A percentile compares a stretch with the other conserved stretches of the same genome.
Conservation (phyloP, 192 early-diverging fungal species). For the Kappamyces sp. region DNA sequence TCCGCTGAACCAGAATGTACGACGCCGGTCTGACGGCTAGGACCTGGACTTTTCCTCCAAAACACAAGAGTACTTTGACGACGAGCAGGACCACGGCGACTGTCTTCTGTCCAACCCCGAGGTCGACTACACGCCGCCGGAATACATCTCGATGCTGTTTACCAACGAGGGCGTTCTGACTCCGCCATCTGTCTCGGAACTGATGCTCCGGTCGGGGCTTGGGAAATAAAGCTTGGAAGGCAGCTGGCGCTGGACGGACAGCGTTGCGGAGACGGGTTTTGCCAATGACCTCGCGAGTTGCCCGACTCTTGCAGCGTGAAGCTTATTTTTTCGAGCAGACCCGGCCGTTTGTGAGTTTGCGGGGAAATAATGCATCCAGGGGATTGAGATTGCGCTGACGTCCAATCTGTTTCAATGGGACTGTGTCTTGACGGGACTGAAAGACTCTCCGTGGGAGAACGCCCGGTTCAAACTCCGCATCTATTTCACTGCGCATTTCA, state of each 20-base stretch:
- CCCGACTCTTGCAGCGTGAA: conserved; percentile 37
- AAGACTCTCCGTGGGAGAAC: conserved; percentile 44
- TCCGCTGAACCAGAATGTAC: conserved; percentile 80
- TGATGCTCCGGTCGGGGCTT: background rate
- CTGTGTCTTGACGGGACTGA: conserved; percentile 33
- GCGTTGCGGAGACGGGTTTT: too few relatives aligned
- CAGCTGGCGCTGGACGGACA: too few relatives aligned
- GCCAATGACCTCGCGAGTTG: conserved; percentile 35
- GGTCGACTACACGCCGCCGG: conserved; percentile 92
- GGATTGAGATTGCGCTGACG: conserved; percentile 20
- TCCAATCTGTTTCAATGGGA: conserved; percentile 42
- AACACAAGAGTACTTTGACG: conserved; percentile 3
- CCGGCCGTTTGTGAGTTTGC: conserved; percentile 24
- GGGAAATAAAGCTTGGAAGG: too few relatives aligned
- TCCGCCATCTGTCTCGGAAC: conserved; percentile 65
- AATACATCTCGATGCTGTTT: conserved; percentile 81
- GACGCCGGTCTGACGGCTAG: too few relatives aligned
- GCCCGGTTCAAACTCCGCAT: conserved; percentile 37
- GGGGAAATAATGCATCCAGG: conserved; percentile 19
- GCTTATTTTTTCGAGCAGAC: conserved; percentile 23
- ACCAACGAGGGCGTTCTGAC: conserved; percentile 90
- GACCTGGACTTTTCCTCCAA: conserved; percentile 52
- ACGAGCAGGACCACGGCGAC: conserved; percentile 10
- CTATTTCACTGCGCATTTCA: conserved; percentile 37
- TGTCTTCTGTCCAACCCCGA: conserved; percentile 52